Evolutionary conservation across 495 filamentous ascomycete genomes (phyloP), one percentile per base, ranked within the genome.

Genomic region (Umbilicaria muhlenbergii): DNA sequence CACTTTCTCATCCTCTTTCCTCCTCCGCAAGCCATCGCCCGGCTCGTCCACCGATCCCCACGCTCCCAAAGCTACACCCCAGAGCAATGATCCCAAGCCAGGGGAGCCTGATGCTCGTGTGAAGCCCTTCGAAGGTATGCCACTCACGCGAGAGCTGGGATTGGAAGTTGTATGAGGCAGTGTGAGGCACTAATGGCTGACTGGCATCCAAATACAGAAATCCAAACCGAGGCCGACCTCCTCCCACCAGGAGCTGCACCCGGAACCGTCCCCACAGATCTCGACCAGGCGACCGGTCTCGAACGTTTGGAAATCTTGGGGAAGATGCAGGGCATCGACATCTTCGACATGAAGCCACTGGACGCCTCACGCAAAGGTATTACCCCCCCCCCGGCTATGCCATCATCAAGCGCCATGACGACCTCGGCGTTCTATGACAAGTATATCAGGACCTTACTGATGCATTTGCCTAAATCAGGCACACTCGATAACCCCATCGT

Each of bases 231-330:
- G 52, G 70, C 76, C 11, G 91, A 99, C 67, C 82, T 99, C 41
- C 32, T 92, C 46, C 70, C 76, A 46, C 84, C 87, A 35, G 91
- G 91, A 64, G 85, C 80, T 55, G 64, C 69, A 42, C 65, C 78
- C 49, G 91, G 89, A 51, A 83, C 81, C 61, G 70, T 99, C 51
- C 86, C 91, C 47, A 86, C 83, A 68, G 91, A 99, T 64, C 58
- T 88, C 59, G 83, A 94, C 56, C 91, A 99, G 63, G 69, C 89
- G 36, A 96, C 91, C 50, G 91, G 91, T 76, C 72, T 99, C 41
- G 91, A 99, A 72, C 89, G 91, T 68, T 76, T 99, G 55, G 91
- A 99, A 65, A 88, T 99, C 55, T 69, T 96, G 65, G 91, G 91
- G 64, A 99, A 99, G 76, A 94, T 95, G 81, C 83, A 96, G 71